Evolutionary conservation across 2,329 filamentous ascomycete genomes (phyloP), one percentile per base, ranked within the genome.

Genomic region (Huntiella savannae): DNA sequence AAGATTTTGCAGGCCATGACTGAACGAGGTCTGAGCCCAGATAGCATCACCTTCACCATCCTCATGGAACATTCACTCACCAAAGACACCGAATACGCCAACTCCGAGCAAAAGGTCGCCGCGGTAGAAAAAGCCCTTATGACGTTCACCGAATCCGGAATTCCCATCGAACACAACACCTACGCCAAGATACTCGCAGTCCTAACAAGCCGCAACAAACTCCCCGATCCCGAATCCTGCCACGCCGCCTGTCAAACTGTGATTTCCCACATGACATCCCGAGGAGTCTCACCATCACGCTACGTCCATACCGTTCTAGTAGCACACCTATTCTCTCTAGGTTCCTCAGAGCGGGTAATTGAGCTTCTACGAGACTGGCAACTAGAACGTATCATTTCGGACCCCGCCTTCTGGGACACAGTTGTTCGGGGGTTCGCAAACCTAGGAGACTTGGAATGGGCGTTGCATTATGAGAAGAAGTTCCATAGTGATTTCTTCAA

Each of bases 281-380:
- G 65, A 17, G 68, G 69, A 15, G 55, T 79, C 38, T 57, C 67
- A 41, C 67, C 75, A 2, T 72, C 71, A 3, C 60, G 73, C 1
- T 71, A 84, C 53, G 81, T 85, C 55, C 82, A 82, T 63, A 87
- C 82, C 17, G 81, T 79, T 55, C 69, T 91, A 15, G 64, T 82
- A 40, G 71, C 78, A 40, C 68, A 80, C 56, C 79, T 78, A 56
- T 79, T 87, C 56, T 55, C 64, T 6, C 68, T 66, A 43, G 51
- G 61, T 1, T 68, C 81, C 53, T 61, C 82, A 28, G 59, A 62
- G 2, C 70, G 72, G 11, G 68, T 83, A n/a, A 68, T 74, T 34
- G 57, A 59, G 0, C 63, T 87, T 3, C 73, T 84, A 15, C 61
- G 65, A 16, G 71, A 81, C 55, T 64, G 67, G 49, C 60, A 72